phyloP scores from a whole-genome alignment of 2,329 filamentous ascomycete species.

The Chrysosporium keratinophilum region DNA sequence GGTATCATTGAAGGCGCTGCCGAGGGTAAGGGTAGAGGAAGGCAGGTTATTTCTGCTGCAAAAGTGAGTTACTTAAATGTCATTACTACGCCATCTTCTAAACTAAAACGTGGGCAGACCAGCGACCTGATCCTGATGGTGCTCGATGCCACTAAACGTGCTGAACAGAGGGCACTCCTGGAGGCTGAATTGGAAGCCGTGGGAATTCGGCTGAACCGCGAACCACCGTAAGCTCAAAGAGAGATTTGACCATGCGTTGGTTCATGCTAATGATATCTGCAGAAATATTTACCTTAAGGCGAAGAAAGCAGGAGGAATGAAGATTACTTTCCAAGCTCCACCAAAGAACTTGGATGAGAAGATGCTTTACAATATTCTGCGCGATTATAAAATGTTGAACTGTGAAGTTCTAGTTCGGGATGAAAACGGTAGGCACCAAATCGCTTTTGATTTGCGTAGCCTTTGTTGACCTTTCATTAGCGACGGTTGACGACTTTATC shows the following conservation, averaged over 20 bases:
- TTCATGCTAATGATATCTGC: slow-evolving; percentile 2
- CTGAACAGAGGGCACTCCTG: slow-evolving; percentile 78
- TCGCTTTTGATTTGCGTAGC: not conserved
- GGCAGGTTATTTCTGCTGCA: slow-evolving; percentile 93
- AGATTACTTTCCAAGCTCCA: slow-evolving; percentile 85
- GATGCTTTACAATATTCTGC: slow-evolving; percentile 94
- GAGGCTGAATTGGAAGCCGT: slow-evolving; percentile 92
- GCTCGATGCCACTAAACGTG: slow-evolving; percentile 89
- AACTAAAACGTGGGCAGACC: slow-evolving; percentile 42
- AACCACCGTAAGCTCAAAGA: slow-evolving; percentile 59
- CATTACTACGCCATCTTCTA: not conserved
- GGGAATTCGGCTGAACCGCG: slow-evolving; percentile 82
- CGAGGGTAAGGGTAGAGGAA: slow-evolving; percentile 88
- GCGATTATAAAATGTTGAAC: slow-evolving; percentile 98
- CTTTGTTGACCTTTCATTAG: slow-evolving; percentile 31
- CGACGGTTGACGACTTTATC: slow-evolving; percentile 95
- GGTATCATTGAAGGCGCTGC: slow-evolving; percentile 96
- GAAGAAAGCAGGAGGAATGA: slow-evolving; percentile 96
- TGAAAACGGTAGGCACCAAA: slow-evolving; percentile 53
- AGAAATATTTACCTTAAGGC: slow-evolving; percentile 95
- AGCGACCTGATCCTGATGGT: slow-evolving; percentile 97
- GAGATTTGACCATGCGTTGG: not conserved
- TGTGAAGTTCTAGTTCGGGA: slow-evolving; percentile 92
- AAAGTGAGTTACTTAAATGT: slow-evolving; percentile 45
- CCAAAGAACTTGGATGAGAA: slow-evolving; percentile 92